These are phyloP conservation scores for Yueomyces sp. DNA, from an alignment of 805 yeast genomes.

Conservation along the genomic window DNA sequence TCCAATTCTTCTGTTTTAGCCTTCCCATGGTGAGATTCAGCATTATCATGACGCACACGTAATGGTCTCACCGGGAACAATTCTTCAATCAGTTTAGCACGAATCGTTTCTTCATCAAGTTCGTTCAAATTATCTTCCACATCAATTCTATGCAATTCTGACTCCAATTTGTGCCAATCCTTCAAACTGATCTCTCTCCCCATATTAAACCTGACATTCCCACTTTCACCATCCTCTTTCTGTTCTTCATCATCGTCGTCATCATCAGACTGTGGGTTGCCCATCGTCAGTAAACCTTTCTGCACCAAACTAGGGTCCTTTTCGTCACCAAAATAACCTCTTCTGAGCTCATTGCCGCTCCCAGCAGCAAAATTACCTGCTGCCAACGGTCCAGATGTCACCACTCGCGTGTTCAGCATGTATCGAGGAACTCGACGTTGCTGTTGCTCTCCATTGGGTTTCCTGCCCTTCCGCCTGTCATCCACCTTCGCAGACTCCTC, in stretches of 20 bases:
- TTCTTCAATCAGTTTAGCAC: conserved; percentile 16
- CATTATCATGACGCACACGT: conserved; percentile 34
- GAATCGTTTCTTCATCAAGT: conserved; percentile 15
- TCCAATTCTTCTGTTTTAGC: conserved; percentile 12
- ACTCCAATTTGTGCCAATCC: conserved; percentile 8
- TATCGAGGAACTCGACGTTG: conserved; percentile 19
- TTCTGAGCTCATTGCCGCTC: conserved; percentile 11
- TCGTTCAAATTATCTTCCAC: conserved; percentile 8
- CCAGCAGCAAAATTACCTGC: conserved; percentile 34
- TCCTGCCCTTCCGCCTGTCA: conserved; percentile 9
- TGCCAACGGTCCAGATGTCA: conserved; percentile 62
- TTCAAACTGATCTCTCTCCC: conserved; percentile 42
- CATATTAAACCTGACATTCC: conserved; percentile 42
- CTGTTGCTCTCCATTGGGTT: conserved; percentile 6
- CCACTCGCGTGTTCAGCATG: conserved; percentile 39
- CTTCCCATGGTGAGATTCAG: conserved; percentile 20
- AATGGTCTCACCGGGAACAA: conserved; percentile 63
- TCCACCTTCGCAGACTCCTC: conserved; percentile 7
- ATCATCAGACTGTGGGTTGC: conserved; percentile 10
- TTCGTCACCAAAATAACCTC: conserved; percentile 13
- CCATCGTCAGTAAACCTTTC: conserved; percentile 13
- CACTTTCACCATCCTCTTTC: conserved; percentile 2
- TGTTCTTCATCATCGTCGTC: conserved; percentile 23
- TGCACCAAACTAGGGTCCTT: conserved; percentile 8
- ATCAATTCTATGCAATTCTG: background rate